A percentile compares a stretch with the other conserved stretches of the same genome.
These are phyloP conservation scores for Trichophyton verrucosum DNA, from an alignment of 2,329 filamentous ascomycete genomes.

Conservation along the genomic window DNA sequence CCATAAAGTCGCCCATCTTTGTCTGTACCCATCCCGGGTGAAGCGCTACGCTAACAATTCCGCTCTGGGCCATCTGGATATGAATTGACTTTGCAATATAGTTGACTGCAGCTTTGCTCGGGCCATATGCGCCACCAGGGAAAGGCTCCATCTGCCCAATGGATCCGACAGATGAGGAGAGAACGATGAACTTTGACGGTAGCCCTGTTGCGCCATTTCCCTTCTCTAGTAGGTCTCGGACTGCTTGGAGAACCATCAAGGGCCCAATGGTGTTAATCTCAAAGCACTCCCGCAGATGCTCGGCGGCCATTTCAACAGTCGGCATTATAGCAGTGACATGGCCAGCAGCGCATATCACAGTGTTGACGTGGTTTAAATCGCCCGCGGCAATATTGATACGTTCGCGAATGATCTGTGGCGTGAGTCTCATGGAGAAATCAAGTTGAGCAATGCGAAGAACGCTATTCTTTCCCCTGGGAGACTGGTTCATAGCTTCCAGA, in stretches of 20 bases:
- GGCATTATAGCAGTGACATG: constrained; percentile 49
- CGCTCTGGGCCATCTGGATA: constrained; percentile 17
- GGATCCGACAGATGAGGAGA: constrained; percentile 17
- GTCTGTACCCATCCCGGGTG: constrained; percentile 32
- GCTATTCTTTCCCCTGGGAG: constrained; percentile 8
- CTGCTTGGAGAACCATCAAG: constrained; percentile 16
- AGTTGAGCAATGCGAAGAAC: constrained; percentile 12
- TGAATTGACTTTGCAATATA: constrained; percentile 16
- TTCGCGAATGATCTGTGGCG: constrained; percentile 9
- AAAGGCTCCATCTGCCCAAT: constrained; percentile 16
- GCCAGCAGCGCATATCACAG: constrained; percentile 20
- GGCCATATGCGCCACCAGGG: constrained; percentile 16
- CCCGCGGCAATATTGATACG: constrained; percentile 11
- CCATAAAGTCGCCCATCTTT: constrained; percentile 20
- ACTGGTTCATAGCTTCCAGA: background rate
- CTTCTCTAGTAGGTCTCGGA: constrained; percentile 14
- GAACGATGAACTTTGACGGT: constrained; percentile 15
- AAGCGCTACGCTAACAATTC: constrained; percentile 15
- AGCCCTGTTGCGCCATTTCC: background rate
- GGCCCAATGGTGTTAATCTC: constrained; percentile 27
- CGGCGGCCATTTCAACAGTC: constrained; percentile 28
- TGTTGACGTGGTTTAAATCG: constrained; percentile 20
- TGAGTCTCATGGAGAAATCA: constrained; percentile 15
- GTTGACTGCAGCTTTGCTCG: constrained; percentile 17
- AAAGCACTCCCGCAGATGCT: constrained; percentile 14